phyloP scores from a whole-genome alignment of 2,329 filamentous ascomycete species.

The Myotisia sp. region DNA sequence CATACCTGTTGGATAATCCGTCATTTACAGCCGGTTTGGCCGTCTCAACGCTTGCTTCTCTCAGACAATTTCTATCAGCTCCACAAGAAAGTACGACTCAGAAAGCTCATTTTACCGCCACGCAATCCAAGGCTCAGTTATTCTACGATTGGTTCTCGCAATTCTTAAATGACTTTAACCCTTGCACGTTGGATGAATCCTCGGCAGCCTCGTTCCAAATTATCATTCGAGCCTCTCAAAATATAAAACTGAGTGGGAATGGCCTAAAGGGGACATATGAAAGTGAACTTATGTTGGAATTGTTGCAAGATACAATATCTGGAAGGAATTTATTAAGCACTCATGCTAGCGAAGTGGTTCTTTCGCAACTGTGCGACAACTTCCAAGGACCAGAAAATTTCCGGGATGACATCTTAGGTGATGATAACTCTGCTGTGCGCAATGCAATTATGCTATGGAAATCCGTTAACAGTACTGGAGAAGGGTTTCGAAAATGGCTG shows the following conservation, averaged over 20 bases:
- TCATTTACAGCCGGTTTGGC: slow-evolving; percentile 71
- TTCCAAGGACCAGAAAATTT: slow-evolving; percentile 50
- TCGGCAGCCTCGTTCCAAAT: slow-evolving; percentile 47
- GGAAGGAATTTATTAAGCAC: slow-evolving; percentile 54
- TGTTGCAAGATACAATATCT: slow-evolving; percentile 58
- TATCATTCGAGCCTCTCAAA: slow-evolving; percentile 55
- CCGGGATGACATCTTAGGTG: slow-evolving; percentile 52
- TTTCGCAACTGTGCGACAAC: slow-evolving; percentile 50
- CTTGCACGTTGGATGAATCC: slow-evolving; percentile 34
- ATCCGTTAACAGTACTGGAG: slow-evolving; percentile 52
- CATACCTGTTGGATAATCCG: slow-evolving; percentile 50
- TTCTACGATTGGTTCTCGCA: slow-evolving; percentile 69
- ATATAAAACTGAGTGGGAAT: slow-evolving; percentile 54
- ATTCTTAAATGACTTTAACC: slow-evolving; percentile 51
- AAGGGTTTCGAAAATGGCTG: slow-evolving; percentile 69
- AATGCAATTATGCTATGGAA: slow-evolving; percentile 60
- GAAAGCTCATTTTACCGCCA: slow-evolving; percentile 65
- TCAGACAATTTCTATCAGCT: slow-evolving; percentile 60
- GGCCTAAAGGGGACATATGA: slow-evolving; percentile 58
- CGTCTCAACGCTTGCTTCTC: slow-evolving; percentile 62
- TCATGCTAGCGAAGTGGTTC: slow-evolving; percentile 39
- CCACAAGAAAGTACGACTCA: slow-evolving; percentile 69
- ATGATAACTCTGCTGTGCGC: slow-evolving; percentile 48
- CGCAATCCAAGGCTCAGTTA: slow-evolving; percentile 56
- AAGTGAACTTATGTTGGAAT: slow-evolving; percentile 61